Base-by-base conservation (phyloP, 1,284 basidiomycete genomes). In the Ceratobasidium sp. region DNA sequence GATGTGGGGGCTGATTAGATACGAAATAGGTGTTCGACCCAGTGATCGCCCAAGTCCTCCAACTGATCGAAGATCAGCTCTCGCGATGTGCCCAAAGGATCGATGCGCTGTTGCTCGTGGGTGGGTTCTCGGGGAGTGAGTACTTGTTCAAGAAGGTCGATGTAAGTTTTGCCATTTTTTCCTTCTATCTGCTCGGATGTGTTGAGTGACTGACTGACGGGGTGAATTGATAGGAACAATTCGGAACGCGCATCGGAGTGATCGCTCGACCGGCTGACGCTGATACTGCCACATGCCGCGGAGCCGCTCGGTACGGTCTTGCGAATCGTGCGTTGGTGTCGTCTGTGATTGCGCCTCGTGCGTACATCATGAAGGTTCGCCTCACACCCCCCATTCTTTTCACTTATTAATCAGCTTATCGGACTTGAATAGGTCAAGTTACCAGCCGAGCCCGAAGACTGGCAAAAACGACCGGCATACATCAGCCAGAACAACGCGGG, bases 211-310 rank as follows among this genome's bases (percentile, higher is more conserved):
- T 33, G 33, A n/a, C n/a, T 33, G 33, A 4, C 4, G 33, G 33
- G 33, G 4, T 33, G 33, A 33, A 2, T 2, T 33, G 4, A 33
- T 49, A 49, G 10, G 51, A 53, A n/a, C 4, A 18, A 0, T 53
- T 53, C 20, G 87, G 87, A 9, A 84, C 87, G 63, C 88, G 88
- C 69, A 92, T 95, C 64, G 88, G 86, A 77, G 91, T 93, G 77
- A 93, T 95, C 82, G 92, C 91, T 55, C 89, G 93, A 70, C 94
- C 94, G 44, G 87, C 91, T 42, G 95, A 95, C 84, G 91, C 92
- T 33, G 94, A 95, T 83, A 95, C 94, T n/a, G 94, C 94, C 1
- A 95, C 94, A 5, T 86, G 93, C 77, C 91, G 94, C 73, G 94
- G 94, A 55, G 94, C 93, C 15, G 94, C 94, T 63, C 89, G 91